These are phyloP conservation scores for Colletotrichum salicis DNA, from an alignment of 2,329 filamentous ascomycete species.

Conservation along the genomic window DNA sequence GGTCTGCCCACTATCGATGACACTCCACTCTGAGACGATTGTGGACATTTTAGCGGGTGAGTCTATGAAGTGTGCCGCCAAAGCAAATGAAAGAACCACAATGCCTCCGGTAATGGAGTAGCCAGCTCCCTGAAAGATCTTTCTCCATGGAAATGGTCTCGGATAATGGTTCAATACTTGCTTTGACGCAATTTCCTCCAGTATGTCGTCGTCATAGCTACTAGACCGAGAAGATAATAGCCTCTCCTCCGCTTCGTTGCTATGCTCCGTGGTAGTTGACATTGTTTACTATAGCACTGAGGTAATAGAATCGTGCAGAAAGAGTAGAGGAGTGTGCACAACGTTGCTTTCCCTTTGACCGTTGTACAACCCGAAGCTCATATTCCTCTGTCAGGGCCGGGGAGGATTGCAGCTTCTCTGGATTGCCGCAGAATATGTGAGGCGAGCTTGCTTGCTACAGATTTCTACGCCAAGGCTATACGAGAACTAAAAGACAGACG, in stretches of 20 bases:
- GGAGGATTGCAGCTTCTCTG: no score
- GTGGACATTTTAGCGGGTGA: not conserved
- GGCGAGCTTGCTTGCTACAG: no score
- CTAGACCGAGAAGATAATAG: not conserved
- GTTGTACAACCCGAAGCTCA: not conserved
- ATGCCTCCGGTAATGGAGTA: not conserved
- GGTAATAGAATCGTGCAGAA: not conserved
- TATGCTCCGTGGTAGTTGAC: not conserved
- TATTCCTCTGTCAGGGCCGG: no score
- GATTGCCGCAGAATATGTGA: no score
- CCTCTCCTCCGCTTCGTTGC: not conserved
- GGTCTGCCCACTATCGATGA: not conserved
- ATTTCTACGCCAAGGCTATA: not conserved
- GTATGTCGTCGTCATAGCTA: not conserved
- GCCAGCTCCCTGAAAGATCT: not conserved
- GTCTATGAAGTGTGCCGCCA: not conserved
- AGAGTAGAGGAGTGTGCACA: not conserved
- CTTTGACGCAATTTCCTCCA: not conserved
- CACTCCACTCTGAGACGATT: not conserved
- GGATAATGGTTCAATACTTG: not conserved
- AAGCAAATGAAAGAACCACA: not conserved
- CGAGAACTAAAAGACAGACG: not conserved
- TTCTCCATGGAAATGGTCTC: not conserved
- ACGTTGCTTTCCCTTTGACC: not conserved
- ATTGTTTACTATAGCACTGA: not conserved